These are phyloP conservation scores for Boletellus emodensis DNA, from an alignment of 768 basidiomycete genomes.

Conservation along the genomic window DNA sequence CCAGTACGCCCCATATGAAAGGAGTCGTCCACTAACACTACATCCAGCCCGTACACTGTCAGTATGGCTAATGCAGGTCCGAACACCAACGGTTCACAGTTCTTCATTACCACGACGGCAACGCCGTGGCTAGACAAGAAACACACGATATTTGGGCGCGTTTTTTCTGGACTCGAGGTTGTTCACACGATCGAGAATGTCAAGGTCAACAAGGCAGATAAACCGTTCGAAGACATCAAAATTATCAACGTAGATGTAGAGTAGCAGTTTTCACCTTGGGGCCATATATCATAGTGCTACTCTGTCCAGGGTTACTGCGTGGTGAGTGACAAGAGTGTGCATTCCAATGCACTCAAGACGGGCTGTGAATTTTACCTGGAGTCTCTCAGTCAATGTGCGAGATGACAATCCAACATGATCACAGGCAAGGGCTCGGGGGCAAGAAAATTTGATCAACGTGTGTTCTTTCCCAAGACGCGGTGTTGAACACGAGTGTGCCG, in stretches of 20 bases:
- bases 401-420: slow-evolving; percentile 14
- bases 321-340: slow-evolving; percentile 28
- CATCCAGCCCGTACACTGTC: slow-evolving; percentile 80
- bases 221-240: slow-evolving; percentile 92
- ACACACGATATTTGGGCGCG: slow-evolving; percentile 90
- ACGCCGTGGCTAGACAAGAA: slow-evolving; percentile 93
- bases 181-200: slow-evolving; percentile 91
- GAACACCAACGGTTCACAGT: slow-evolving; percentile 91
- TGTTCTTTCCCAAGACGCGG: slow-evolving; percentile 22
- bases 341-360: slow-evolving; percentile 27
- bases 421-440: slow-evolving; percentile 35
- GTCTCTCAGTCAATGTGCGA: slow-evolving; percentile 23
- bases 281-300: slow-evolving; percentile 40
- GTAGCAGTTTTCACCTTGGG: slow-evolving; percentile 28
- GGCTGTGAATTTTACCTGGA: slow-evolving; percentile 33
- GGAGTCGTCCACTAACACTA: slow-evolving; percentile 1
- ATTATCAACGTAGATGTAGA: slow-evolving; percentile 78
- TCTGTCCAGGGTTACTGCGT: slow-evolving; percentile 39
- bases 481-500: background rate
- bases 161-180: slow-evolving; percentile 82
- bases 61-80: slow-evolving; percentile 96
- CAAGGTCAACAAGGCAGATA: slow-evolving; percentile 78
- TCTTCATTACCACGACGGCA: slow-evolving; percentile 95
- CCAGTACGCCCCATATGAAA: background rate
- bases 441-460: slow-evolving; percentile 54